Base-by-base conservation (phyloP, 495 filamentous ascomycete genomes). In the Chaetomium fimeti region DNA sequence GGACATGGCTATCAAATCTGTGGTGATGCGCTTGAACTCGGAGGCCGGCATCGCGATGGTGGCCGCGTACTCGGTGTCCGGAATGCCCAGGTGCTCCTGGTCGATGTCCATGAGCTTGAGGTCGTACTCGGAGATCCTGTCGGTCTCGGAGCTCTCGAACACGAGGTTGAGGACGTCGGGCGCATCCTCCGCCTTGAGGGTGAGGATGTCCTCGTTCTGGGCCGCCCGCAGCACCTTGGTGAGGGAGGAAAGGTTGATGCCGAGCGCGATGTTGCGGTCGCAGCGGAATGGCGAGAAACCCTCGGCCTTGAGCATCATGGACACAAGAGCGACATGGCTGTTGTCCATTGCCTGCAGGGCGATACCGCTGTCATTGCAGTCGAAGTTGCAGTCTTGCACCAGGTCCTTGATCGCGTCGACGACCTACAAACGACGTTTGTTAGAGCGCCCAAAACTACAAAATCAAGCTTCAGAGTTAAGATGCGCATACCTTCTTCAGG, bases 21-120 rank as follows among this genome's bases (percentile, higher is more conserved):
- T 85, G 76, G 92, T 96, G 74, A 99, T 98, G 66, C 91, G 87
- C 81, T 91, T 89, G 80, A 99, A 99, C 78, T 99, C 94, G 20
- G 84, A 71, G 18, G 88, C 84, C 8, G 95, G 94, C 92, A 99
- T 91, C 62, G 82, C 83, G 61, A 98, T 88, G 29, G 89, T 93
- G 43, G 95, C 93, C 47, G 91, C 89, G 72, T 99, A 99, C 69
- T 98, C 94, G 15, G 95, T 99, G 67, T 98, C 95, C 29, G 94
- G 94, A 74, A 99, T 99, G 49, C 94, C 94, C 79, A 99, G 78
- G 77, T 99, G 94, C 82, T 99, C 94, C 79, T 99, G 94, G 79
- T 99, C 94, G 76, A 99, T 97, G 77, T 99, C 94, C 95, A 99
- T 99, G 66, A 99, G 85, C 86, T 99, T 99, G 80, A 99, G 89